These are phyloP conservation scores for Discostella stelligeroides DNA, from an alignment of 108 stramenopile genomes.

Conservation along the genomic window DNA sequence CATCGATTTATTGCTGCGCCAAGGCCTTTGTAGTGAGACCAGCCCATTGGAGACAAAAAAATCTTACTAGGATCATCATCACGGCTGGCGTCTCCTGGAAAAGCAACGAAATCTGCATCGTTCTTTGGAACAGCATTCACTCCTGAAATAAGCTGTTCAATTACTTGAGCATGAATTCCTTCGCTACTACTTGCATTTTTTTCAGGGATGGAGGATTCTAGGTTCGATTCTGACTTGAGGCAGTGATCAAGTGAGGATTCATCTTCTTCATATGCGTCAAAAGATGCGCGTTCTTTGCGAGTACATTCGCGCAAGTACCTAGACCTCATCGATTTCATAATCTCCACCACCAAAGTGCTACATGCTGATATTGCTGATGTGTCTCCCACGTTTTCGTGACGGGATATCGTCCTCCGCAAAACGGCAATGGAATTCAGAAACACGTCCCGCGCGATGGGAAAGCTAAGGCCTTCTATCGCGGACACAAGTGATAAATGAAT, in stretches of 20 bases:
- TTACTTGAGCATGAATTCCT: conserved; percentile 52
- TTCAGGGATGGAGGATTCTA: conserved; percentile 4
- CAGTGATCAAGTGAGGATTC: neutral
- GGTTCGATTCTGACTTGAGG: conserved; percentile 12
- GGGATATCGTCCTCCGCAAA: conserved; percentile 53
- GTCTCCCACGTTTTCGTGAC: conserved; percentile 52
- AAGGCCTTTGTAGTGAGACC: conserved; percentile 59
- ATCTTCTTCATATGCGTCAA: conserved; percentile 70
- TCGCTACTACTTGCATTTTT: conserved; percentile 36
- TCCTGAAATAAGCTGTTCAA: conserved; percentile 78
- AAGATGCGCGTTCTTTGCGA: conserved; percentile 70
- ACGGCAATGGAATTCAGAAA: conserved; percentile 65
- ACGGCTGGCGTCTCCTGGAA: conserved; percentile 56
- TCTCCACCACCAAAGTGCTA: conserved; percentile 39
- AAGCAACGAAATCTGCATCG: conserved; percentile 75
- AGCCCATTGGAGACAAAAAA: conserved; percentile 43
- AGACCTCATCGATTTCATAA: conserved; percentile 67
- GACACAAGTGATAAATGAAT: conserved; percentile 64
- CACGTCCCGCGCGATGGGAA: conserved; percentile 75
- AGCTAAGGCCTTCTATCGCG: conserved; percentile 79
- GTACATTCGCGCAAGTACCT: conserved; percentile 75
- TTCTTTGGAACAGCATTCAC: conserved; percentile 54
- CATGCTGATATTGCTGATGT: conserved; percentile 49
- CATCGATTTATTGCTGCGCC: conserved; percentile 69
- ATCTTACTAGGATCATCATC: conserved; percentile 23